Base-by-base conservation (phyloP, 441 rosid genomes). In the Kokia cookei region DNA sequence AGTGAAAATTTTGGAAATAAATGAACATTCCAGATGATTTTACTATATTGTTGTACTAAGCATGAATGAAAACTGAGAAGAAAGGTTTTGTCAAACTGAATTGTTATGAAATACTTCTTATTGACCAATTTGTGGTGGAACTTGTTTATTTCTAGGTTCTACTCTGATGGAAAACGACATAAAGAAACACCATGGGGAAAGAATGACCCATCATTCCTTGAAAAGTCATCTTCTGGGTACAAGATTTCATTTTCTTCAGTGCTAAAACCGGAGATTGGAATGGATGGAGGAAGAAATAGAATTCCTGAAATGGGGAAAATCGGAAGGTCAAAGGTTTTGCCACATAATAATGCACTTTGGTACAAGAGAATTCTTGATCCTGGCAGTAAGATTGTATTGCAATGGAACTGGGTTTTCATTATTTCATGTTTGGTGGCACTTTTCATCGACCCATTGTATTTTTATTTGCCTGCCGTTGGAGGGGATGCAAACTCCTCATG, bases 351-450 rank as follows among this genome's bases (percentile, higher is more conserved):
- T 75, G 74, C 51, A 15, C 82, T 91, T 3, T 91, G 95, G 97
- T 80, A 80, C 86, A 88, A 72, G 69, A 91, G 80, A 55, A 90
- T 93, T 59, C 94, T 93, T 57, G 98, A 93, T 79, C 99, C 99
- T 1, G 93, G 93, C 43, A 90, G 96, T 59, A 93, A 93, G 76
- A 88, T 88, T 27, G 89, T 95, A 75, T 80, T 90, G 77, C 82
- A 76, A 65, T 95, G 98, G 99, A 95, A 93, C 73, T 83, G 92
- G 85, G 84, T 93, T 69, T 93, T 95, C 82, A 90, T 95, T 37
- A 63, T 90, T 71, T 80, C 97, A 0, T 89, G 97, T 76, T 83
- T 95, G 86, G 79, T 91, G 60, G 96, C 99, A 40, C 97, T 95
- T 77, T 95, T 95, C 82, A 82, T 93, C 47, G 99, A 95, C 78